Conservation (phyloP, 768 basidiomycete genomes). For the Daedalea quercina region DNA sequence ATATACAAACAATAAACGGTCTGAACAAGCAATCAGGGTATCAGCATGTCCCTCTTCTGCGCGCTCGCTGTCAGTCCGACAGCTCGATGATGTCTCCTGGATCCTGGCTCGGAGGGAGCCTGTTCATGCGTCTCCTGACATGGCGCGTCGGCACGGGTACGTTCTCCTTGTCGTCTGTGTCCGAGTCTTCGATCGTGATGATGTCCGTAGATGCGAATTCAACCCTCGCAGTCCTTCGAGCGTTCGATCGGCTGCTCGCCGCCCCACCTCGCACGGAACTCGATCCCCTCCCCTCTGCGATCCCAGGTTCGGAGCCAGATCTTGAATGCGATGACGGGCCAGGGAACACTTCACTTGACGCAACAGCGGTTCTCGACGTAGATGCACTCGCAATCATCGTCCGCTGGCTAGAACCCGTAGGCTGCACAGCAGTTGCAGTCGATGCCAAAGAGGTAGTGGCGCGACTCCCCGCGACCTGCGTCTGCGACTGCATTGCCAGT, state of each 20-base stretch:
- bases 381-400: no score
- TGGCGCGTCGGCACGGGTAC: constrained; percentile 43
- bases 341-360: background rate
- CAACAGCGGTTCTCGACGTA: background rate
- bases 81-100: constrained; percentile 51
- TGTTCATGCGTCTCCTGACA: constrained; percentile 36
- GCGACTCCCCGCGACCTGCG: background rate
- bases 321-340: background rate
- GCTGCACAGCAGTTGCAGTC: background rate
- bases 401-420: background rate
- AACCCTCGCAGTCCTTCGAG: background rate
- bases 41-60: no score
- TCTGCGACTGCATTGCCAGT: constrained; percentile 1
- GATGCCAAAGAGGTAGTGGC: background rate
- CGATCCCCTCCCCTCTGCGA: background rate
- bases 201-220: constrained; percentile 13
- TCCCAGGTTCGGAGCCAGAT: background rate
- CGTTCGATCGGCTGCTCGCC: background rate
- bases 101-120: background rate
- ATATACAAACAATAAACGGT: background rate
- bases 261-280: background rate
- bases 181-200: constrained; percentile 41
- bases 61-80: constrained; percentile 31
- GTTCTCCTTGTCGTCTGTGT: constrained; percentile 59
- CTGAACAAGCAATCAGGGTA: background rate